These are phyloP conservation scores for Saturnispora serradocipensis DNA, from an alignment of 805 yeast genomes.

Conservation along the genomic window DNA sequence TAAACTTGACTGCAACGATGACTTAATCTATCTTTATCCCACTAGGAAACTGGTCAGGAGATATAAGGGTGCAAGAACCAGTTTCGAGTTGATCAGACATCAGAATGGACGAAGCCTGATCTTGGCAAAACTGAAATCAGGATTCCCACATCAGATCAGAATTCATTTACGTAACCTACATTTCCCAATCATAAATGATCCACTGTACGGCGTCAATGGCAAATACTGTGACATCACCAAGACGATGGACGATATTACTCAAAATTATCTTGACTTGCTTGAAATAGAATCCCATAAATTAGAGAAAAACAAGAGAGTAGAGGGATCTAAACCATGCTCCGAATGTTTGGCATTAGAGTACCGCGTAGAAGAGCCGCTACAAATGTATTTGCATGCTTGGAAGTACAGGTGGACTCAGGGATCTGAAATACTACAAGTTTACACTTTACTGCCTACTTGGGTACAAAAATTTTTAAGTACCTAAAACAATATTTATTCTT, in stretches of 20 bases:
- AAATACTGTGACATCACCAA: conserved; percentile 9
- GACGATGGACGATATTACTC: conserved; percentile 4
- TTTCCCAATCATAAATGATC: conserved; percentile 26
- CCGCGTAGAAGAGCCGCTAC: conserved; percentile 20
- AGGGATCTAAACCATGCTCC: conserved; percentile 19
- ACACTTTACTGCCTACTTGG: conserved; percentile 3
- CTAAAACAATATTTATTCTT: neutral
- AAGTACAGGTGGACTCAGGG: conserved; percentile 19
- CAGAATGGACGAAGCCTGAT: conserved; percentile 31
- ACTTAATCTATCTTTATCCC: conserved; percentile 24
- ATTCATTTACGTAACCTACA: conserved; percentile 42
- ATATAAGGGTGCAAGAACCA: conserved; percentile 16
- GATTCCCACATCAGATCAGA: conserved; percentile 47
- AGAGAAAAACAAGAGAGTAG: conserved; percentile 13
- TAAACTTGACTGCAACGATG: conserved; percentile 27
- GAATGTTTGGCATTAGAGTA: conserved; percentile 26
- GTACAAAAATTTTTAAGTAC: conserved; percentile 3
- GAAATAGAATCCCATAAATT: conserved; percentile 10
- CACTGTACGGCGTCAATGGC: conserved; percentile 20
- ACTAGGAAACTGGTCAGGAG: conserved; percentile 16
- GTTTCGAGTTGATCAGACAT: conserved; percentile 20
- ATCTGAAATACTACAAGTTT: neutral
- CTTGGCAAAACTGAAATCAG: conserved; percentile 37
- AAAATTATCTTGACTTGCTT: conserved; percentile 9
- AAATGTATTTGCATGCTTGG: conserved; percentile 39